Conservation (phyloP, 805 yeast species). For the Yarrowia deformans region DNA sequence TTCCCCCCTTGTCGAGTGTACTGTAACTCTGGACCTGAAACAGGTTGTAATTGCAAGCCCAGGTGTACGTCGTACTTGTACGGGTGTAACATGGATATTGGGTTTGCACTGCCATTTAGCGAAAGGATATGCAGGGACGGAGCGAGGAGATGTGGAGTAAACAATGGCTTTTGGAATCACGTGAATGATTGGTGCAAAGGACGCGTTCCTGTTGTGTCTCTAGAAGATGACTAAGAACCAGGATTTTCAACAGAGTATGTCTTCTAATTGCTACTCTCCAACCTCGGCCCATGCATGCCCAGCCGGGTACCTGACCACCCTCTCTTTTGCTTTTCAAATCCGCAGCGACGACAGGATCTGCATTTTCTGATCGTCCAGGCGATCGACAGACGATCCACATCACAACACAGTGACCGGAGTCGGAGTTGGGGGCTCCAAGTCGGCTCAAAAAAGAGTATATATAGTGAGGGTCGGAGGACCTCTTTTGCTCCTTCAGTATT, state of each 20-base stretch:
- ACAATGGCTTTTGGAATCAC: too few relatives aligned
- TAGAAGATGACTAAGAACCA: too few relatives aligned
- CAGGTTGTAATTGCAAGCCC: background rate
- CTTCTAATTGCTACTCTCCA: too few relatives aligned
- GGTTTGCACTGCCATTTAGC: slow-evolving; percentile 6
- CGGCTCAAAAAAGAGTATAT: background rate
- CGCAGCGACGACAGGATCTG: slow-evolving; percentile 1
- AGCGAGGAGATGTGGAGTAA: too few relatives aligned
- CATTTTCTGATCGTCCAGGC: background rate
- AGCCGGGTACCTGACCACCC: slow-evolving; percentile 17
- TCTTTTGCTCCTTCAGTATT: background rate
- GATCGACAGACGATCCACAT: slow-evolving; percentile 16
- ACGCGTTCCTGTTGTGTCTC: too few relatives aligned
- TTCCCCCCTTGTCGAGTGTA: too few relatives aligned
- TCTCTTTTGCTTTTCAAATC: background rate
- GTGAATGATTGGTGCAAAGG: too few relatives aligned
- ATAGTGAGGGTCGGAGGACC: background rate
- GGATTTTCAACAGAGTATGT: too few relatives aligned
- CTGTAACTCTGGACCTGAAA: too few relatives aligned
- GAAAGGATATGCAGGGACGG: background rate
- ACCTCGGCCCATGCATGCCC: slow-evolving; percentile 26
- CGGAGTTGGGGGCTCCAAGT: background rate
- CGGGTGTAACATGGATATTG: background rate
- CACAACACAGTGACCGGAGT: background rate
- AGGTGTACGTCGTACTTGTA: too few relatives aligned